Evolutionary conservation across 306 rosid species (phyloP).

Genomic region (Heteromeles arbutifolia): DNA sequence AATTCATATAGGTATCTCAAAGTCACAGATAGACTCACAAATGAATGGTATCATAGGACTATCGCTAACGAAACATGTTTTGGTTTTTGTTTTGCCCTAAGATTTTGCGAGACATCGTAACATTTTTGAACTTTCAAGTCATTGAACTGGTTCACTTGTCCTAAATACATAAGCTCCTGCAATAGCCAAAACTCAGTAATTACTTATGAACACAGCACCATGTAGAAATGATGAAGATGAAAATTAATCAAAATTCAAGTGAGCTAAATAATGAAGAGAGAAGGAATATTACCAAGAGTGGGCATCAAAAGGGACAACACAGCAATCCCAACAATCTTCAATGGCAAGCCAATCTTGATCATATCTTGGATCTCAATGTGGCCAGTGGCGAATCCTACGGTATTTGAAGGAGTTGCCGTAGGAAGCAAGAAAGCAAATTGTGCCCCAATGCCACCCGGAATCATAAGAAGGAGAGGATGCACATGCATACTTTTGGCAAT

Average conservation of each 20-base stretch:
- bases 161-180: conserved; percentile 66
- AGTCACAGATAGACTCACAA: no score
- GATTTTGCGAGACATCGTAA: no score
- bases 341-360: conserved; percentile 65
- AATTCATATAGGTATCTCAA: no score
- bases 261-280: no score
- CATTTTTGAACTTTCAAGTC: neutral
- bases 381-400: conserved; percentile 75
- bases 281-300: conserved; percentile 45
- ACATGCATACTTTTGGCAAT: conserved; percentile 56
- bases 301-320: conserved; percentile 67
- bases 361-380: conserved; percentile 60
- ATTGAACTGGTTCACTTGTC: conserved; percentile 7
- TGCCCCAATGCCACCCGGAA: conserved; percentile 77
- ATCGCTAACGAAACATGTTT: no score
- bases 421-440: conserved; percentile 80
- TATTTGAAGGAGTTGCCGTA: conserved; percentile 76
- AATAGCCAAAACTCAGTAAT: neutral
- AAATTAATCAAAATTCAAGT: neutral
- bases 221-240: no score
- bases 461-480: conserved; percentile 69
- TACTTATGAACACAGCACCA: no score
- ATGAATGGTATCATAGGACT: no score
- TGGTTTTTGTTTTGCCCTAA: no score
- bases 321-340: conserved; percentile 59